phyloP scores from a whole-genome alignment of 345 rosid species.

The Hibiscus syriacus region DNA sequence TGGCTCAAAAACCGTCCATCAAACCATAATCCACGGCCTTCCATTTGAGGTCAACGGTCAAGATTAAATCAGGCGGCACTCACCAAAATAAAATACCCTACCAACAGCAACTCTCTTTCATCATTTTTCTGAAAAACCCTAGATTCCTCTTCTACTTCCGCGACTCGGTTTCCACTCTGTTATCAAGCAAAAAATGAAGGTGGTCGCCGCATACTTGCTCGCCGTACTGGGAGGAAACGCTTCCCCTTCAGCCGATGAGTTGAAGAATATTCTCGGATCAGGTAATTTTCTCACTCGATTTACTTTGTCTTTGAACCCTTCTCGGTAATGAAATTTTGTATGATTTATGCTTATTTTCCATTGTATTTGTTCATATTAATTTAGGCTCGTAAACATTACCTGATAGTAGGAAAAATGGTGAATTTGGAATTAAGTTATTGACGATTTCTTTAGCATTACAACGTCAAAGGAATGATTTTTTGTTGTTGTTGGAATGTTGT shows the following conservation, averaged over 20 bases:
- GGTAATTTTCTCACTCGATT: constrained; percentile 22
- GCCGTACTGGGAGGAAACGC: constrained; percentile 67
- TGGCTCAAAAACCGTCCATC: not conserved
- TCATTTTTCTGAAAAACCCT: not conserved
- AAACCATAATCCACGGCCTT: not conserved
- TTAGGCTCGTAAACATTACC: no score
- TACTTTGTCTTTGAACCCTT: not conserved
- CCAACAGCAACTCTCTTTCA: not conserved
- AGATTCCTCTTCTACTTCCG: not conserved
- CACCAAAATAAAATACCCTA: not conserved
- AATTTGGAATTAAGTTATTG: not conserved
- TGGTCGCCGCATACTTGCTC: constrained; percentile 66
- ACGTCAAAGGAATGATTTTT: not conserved
- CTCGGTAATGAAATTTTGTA: not conserved
- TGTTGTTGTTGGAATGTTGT: not conserved
- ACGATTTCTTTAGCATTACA: not conserved
- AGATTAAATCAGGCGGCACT: not conserved
- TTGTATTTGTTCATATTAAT: no score
- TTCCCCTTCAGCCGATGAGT: constrained; percentile 40
- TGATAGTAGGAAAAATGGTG: not conserved
- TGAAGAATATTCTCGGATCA: constrained; percentile 58
- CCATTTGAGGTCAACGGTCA: not conserved
- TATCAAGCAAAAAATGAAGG: constrained; percentile 44
- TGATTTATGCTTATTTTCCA: no score
- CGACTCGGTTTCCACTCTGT: not conserved